Percentiles rank a stretch among this genome's conserved stretches.
phyloP scores from a whole-genome alignment of 176 grass and related monocot genomes.

The Phoenix roebelenii region DNA sequence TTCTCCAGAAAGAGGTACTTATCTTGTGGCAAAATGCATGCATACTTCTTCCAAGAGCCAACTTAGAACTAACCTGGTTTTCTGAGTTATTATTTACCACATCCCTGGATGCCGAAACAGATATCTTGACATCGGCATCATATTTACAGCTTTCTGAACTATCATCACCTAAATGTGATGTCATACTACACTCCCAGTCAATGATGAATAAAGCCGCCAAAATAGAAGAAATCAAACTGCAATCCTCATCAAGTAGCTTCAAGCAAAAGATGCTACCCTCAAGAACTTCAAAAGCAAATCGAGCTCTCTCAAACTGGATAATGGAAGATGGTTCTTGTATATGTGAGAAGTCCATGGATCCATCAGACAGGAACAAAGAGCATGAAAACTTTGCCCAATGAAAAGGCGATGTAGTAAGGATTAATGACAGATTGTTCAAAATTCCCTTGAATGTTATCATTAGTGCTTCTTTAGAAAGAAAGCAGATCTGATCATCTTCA shows the following conservation, averaged over 20 bases:
- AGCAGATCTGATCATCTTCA: constrained; percentile 61
- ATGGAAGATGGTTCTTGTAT: constrained; percentile 25
- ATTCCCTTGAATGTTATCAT: constrained; percentile 32
- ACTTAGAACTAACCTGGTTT: constrained; percentile 11
- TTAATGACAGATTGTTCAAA: constrained; percentile 42
- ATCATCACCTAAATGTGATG: constrained; percentile 26
- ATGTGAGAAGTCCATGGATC: constrained; percentile 23
- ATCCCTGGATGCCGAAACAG: constrained; percentile 4
- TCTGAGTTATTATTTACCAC: constrained; percentile 8
- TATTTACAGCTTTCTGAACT: constrained; percentile 22
- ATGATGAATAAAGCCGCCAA: constrained; percentile 67
- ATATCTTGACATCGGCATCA: constrained; percentile 7
- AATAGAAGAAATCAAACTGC: constrained; percentile 39
- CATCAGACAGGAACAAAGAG: constrained; percentile 30
- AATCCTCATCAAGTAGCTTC: constrained; percentile 38
- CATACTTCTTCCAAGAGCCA: constrained; percentile 37
- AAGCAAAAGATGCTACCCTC: constrained; percentile 58
- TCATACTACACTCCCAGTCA: constrained; percentile 72
- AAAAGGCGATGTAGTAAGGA: constrained; percentile 44
- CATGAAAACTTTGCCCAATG: constrained; percentile 48
- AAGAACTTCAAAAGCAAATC: constrained; percentile 55
- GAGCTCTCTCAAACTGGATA: constrained; percentile 36
- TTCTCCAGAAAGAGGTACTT: constrained; percentile 52
- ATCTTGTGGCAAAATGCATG: constrained; percentile 44
- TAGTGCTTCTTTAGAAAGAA: constrained; percentile 53